phyloP scores from a whole-genome alignment of 805 yeast genomes.

The Metschnikowia dekortorum region DNA sequence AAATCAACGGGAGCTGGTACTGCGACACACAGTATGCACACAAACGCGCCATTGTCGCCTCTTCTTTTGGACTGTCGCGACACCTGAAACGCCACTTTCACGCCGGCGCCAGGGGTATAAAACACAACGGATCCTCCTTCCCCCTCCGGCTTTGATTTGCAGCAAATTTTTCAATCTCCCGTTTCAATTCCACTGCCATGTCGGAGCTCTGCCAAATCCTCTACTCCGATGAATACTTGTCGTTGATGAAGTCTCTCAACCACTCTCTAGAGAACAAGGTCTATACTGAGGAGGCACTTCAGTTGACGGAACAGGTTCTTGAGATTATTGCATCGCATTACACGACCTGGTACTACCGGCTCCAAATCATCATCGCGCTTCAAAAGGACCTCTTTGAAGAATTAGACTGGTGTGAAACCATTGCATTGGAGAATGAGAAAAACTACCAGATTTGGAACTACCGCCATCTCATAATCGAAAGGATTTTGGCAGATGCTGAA shows the following conservation, averaged over 20 bases:
- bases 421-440: conserved; percentile 75
- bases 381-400: conserved; percentile 45
- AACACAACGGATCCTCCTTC: neutral
- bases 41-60: conserved; percentile 1
- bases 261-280: conserved; percentile 59
- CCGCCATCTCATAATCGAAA: conserved; percentile 59
- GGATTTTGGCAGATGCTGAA: conserved; percentile 18
- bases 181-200: neutral
- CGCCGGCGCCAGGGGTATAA: neutral
- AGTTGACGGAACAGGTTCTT: conserved; percentile 60
- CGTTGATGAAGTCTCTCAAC: conserved; percentile 57
- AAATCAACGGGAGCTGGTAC: neutral
- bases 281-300: conserved; percentile 64
- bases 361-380: conserved; percentile 43
- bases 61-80: conserved; percentile 2
- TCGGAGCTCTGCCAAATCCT: conserved; percentile 54
- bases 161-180: neutral
- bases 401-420: conserved; percentile 71
- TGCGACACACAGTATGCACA: neutral
- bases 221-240: conserved; percentile 67
- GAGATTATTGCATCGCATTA: conserved; percentile 82
- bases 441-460: conserved; percentile 98
- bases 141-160: neutral
- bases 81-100: neutral
- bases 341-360: conserved; percentile 79